Evolutionary conservation across 2,329 filamentous ascomycete species (phyloP).

Genomic region (Esteya vermicola): DNA sequence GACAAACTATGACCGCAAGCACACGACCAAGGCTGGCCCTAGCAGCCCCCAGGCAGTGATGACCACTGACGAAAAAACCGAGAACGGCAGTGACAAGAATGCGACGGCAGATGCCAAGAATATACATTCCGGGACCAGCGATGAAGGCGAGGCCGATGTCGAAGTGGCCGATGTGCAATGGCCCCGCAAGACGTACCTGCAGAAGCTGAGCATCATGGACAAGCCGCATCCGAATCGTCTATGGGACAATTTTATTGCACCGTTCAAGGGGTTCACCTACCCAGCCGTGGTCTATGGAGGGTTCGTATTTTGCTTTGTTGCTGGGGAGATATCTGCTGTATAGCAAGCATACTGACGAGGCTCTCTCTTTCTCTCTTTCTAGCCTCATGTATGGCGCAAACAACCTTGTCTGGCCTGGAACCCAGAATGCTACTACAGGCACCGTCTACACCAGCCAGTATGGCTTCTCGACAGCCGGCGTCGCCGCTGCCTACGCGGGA

Average conservation of each 20-base stretch:
- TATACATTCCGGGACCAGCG: background rate
- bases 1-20: slow-evolving; percentile 26
- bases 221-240: slow-evolving; percentile 20
- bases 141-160: slow-evolving; percentile 1
- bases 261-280: slow-evolving; percentile 19
- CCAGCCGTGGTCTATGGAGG: slow-evolving; percentile 25
- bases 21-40: background rate
- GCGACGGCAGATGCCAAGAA: background rate
- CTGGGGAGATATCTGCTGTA: no score
- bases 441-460: slow-evolving; percentile 18
- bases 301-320: background rate
- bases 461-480: slow-evolving; percentile 15
- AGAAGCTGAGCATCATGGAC: slow-evolving; percentile 18
- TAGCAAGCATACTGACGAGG: no score
- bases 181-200: slow-evolving; percentile 20
- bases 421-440: slow-evolving; percentile 17
- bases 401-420: slow-evolving; percentile 17
- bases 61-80: background rate
- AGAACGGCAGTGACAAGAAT: background rate
- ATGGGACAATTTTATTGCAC: slow-evolving; percentile 13
- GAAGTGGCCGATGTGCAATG: slow-evolving; percentile 5
- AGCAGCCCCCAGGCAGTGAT: no score
- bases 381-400: slow-evolving; percentile 19
- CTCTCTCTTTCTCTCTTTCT: no score
- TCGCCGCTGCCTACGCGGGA: slow-evolving; percentile 15